These are phyloP conservation scores for Luvunga scandens DNA, from an alignment of 345 rosid species.

Conservation along the genomic window DNA sequence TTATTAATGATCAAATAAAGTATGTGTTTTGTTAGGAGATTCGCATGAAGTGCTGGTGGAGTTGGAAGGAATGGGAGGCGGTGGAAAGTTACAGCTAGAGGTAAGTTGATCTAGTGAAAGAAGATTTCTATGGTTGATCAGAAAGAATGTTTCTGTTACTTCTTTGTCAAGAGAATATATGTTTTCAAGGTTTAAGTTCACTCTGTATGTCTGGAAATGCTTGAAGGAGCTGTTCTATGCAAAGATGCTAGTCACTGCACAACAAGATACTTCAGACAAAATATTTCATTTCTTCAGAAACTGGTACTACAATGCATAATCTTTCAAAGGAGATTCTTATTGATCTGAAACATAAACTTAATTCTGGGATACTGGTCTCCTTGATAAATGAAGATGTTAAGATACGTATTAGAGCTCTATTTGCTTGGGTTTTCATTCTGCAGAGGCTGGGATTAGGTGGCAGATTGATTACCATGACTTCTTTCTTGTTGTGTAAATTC, in stretches of 20 bases:
- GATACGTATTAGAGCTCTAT: neutral
- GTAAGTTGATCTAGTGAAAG: conserved; percentile 37
- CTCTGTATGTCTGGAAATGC: neutral
- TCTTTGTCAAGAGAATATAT: neutral
- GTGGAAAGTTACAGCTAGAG: conserved; percentile 86
- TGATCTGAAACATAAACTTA: neutral
- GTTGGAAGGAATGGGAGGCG: conserved; percentile 96
- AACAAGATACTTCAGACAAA: neutral
- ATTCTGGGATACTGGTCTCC: too few species aligned
- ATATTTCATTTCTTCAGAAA: neutral
- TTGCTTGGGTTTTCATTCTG: neutral
- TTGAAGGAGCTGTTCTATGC: neutral
- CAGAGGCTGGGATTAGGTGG: neutral
- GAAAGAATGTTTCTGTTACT: conserved; percentile 4
- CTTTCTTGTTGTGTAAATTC: neutral
- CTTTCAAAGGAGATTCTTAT: neutral
- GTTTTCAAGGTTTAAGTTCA: neutral
- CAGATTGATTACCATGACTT: neutral
- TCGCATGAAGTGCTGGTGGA: conserved; percentile 65
- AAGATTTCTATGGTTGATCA: neutral
- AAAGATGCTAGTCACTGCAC: neutral
- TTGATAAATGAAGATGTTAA: neutral
- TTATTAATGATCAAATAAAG: conserved; percentile 5
- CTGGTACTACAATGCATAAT: neutral
- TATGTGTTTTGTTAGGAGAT: conserved; percentile 49